Base-by-base conservation (phyloP, 2,329 filamentous ascomycete genomes). In the Diaporthe citriasiana region DNA sequence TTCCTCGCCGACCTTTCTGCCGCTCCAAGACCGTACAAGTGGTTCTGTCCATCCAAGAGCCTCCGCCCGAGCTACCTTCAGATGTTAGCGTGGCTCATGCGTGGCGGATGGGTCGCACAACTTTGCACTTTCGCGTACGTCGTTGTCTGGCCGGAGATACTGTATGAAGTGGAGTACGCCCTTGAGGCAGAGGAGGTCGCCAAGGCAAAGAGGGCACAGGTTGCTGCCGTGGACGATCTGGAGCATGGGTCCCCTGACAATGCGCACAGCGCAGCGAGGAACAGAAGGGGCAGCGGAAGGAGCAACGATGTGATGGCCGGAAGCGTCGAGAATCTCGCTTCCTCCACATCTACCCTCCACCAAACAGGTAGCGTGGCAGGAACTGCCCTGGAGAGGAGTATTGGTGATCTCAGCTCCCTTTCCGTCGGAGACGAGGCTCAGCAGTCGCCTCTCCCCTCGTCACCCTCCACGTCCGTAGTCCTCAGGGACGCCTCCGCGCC, bases 41-140 rank as follows among this genome's bases (percentile, higher is more conserved):
- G 89, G 71, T 93, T 97, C 77, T 95, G 95, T 57, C 96, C 96
- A 0, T 95, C 92, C 79, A 95, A 95, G 81, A 93, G 94, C 79
- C 95, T 98, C 81, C 93, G 96, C 56, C 92, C 93, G 9, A 92
- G 92, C 2, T 99, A 98, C 82, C 93, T 98, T 82, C 90, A 94
- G 45, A 97, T 98, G 82, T 87, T 99, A 35, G 95, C 95, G 30
- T 99, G 96, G 95, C 89, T 99, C 12, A 91, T 98, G 85, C 92
- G 95, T 53, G 93, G 95, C 60, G 95, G 95, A 19, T 98, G 97
- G 94, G 95, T 98, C 0, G 97, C 94, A 0, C 95, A 98, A 82
- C 88, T 99, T 8, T 94, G 95, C 76, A 97, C 95, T 0, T 98
- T 97, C 82, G 94, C 93, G 17, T 97, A 97, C 87, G 91, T 98